Evolutionary conservation across 2,329 filamentous ascomycete genomes (phyloP), one percentile per base, ranked within the genome.

Genomic region (Neocucurbitaria cava): DNA sequence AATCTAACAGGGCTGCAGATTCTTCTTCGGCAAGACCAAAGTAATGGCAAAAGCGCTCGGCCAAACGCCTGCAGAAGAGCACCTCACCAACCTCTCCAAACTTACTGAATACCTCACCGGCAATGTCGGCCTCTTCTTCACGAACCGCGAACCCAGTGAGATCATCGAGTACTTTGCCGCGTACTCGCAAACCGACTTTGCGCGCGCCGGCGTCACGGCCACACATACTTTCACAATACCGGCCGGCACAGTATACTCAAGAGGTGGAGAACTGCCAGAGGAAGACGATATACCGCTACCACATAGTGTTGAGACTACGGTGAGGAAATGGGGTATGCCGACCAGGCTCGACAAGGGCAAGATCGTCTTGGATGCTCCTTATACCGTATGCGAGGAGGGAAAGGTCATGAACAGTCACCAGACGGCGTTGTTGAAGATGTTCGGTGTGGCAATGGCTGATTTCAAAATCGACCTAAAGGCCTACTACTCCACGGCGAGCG

Each of bases 21-120:
- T 99, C 76, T 98, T 98, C 87, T 98, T 97, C 79, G 95, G 94
- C 80, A 99, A 98, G 83, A 98, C 94, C 56, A 98, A 98, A 81
- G 93, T 99, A 77, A 98, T 98, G 92, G 88, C 91, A 69, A 94
- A 95, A 79, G 93, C 95, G 52, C 89, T 99, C 23, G 95, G 95
- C 73, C 85, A 85, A 62, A 88, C 83, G 49, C 83, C 87, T 64
- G 89, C 90, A 71, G 89, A 91, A 70, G 91, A 93, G 79, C 85
- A 90, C 78, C 90, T 91, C 65, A 86, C 90, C 40, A 91, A 91
- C 73, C 86, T 95, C 69, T 83, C 91, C 74, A 79, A 81, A 59
- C 86, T 97, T 54, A 80, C 85, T 18, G 81, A 81, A 41, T 85
- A 91, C 81, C 83, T 98, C 46, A 79, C 83, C 65, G 95, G 95